Base-by-base conservation (phyloP, 352 stramenopile genomes). In the Phytophthora niederhauseri region DNA sequence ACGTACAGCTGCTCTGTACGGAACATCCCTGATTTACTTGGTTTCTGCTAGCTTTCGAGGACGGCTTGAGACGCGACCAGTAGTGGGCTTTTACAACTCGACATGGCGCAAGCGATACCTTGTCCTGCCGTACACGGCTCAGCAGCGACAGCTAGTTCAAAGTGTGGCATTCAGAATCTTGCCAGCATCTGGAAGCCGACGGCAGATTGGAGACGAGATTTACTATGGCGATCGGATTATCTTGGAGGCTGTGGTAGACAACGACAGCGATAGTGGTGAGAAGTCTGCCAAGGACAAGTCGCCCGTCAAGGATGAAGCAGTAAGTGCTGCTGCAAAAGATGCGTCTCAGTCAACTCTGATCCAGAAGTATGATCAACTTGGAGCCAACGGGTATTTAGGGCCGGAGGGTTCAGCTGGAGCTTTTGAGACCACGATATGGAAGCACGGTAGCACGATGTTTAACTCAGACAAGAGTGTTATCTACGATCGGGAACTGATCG, bases 351-450 rank as follows among this genome's bases (percentile, higher is more conserved):
- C 64, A 14, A 75, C 46, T 56, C 17, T 84, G 12, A 88, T 94
- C 24, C 82, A 74, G 61, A 94, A 94, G 66, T 96, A 94, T 45
- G 88, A 94, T 38, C 85, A 92, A 54, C 73, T 96, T 31, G 86
- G 86, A 9, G 86, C 86, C 5, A 89, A 75, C 52, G 88, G 88
- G 2, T 96, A 96, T 63, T 65, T 96, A 15, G 88, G 88, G n/a
- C 85, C 84, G 0, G 88, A 96, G 66, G 88, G 88, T 2, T 81
- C 73, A 38, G 88, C 85, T 24, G 88, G 88, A 3, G 57, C 74
- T 1, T 94, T 94, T 57, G 81, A 94, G 60, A 94, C 86, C n/a
- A 88, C 84, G 5, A 91, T 96, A 36, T 96, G 86, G 86, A 92
- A 93, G 46, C 80, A 93, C 49, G 86, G 86, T 20, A 93, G 78